These are phyloP conservation scores for Pseudofabraea citricarpa DNA, from an alignment of 2,329 filamentous ascomycete genomes.

Conservation along the genomic window DNA sequence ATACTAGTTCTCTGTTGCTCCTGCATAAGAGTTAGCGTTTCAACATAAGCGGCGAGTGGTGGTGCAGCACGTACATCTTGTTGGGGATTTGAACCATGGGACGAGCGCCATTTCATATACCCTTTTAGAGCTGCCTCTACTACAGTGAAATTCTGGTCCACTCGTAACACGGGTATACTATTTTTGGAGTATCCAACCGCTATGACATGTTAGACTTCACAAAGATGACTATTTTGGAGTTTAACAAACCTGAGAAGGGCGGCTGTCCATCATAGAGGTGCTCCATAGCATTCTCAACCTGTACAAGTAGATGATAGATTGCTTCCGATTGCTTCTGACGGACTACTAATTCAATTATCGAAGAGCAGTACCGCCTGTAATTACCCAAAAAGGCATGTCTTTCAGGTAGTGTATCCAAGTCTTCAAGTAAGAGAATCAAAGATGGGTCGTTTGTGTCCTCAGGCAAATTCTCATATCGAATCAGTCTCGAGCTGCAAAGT, in stretches of 20 bases:
- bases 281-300: conserved; percentile 69
- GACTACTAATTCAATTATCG: conserved; percentile 83
- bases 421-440: conserved; percentile 78
- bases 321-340: conserved; percentile 78
- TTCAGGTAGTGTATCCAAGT: conserved; percentile 92
- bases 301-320: conserved; percentile 77
- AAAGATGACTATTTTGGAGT: no score
- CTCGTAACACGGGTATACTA: conserved; percentile 67
- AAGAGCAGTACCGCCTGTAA: conserved; percentile 84
- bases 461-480: conserved; percentile 83
- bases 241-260: conserved; percentile 60
- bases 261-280: conserved; percentile 69
- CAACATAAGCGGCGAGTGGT: no score
- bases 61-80: conserved; percentile 31
- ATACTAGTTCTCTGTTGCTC: conserved; percentile 51
- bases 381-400: conserved; percentile 93
- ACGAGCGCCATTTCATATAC: conserved; percentile 71
- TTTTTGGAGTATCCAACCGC: conserved; percentile 61
- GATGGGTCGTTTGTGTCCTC: conserved; percentile 78
- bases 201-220: no score
- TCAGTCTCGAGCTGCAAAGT: conserved; percentile 74
- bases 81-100: conserved; percentile 45
- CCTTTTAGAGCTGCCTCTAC: conserved; percentile 87
- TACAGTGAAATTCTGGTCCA: conserved; percentile 86
- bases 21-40: conserved; percentile 16